These are phyloP conservation scores for Pyrus hybrid DNA, from an alignment of 331 rosid genomes.

Conservation along the genomic window DNA sequence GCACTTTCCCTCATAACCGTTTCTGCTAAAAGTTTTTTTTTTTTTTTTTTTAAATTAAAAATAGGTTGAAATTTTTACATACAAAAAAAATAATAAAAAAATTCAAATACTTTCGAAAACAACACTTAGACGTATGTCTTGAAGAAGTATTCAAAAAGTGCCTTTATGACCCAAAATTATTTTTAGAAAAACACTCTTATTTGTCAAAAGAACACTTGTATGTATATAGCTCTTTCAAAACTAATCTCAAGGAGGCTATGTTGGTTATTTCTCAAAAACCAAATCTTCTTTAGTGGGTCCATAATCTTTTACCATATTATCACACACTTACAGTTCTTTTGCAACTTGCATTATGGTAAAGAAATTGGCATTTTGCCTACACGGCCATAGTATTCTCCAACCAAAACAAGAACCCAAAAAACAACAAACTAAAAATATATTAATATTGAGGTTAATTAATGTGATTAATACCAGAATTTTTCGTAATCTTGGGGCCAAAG, in stretches of 20 bases:
- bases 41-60: no score
- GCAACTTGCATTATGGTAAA: constrained; percentile 16
- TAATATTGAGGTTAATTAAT: not conserved
- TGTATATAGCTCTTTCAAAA: no score
- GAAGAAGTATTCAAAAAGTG: no score
- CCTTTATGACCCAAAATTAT: no score
- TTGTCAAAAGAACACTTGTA: no score
- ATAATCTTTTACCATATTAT: constrained; percentile 18
- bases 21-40: no score
- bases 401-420: constrained; percentile 7
- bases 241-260: not conserved
- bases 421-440: not conserved
- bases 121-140: no score
- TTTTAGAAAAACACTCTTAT: no score
- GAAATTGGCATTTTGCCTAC: not conserved
- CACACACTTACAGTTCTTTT: constrained; percentile 11
- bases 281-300: constrained; percentile 49
- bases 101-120: no score
- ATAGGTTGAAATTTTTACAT: no score
- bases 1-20: no score
- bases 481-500: constrained; percentile 81
- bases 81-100: no score
- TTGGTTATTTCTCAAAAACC: constrained; percentile 17
- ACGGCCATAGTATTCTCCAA: constrained; percentile 11
- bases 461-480: constrained; percentile 48